These are phyloP conservation scores for Solanum rostratum DNA, from an alignment of 257 asterid species.

Conservation along the genomic window DNA sequence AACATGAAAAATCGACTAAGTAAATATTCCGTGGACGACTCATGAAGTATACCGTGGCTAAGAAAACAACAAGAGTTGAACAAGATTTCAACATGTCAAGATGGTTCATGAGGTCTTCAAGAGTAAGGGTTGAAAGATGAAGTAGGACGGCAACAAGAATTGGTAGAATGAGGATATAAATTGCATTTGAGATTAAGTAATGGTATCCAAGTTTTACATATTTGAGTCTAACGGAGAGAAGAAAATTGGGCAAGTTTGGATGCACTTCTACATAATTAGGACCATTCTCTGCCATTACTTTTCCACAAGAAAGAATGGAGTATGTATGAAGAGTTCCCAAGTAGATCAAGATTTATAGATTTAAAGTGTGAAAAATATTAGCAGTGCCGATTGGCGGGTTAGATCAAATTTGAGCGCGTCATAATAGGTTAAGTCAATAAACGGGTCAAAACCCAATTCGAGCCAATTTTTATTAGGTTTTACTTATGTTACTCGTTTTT, in stretches of 20 bases:
- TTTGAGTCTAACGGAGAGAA: slow-evolving; percentile 18
- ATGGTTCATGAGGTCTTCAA: slow-evolving; percentile 14
- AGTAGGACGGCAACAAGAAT: slow-evolving; percentile 14
- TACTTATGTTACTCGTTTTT: no score
- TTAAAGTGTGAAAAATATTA: background rate
- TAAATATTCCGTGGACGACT: slow-evolving; percentile 27
- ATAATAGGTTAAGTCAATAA: no score
- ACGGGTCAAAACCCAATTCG: no score
- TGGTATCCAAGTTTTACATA: slow-evolving; percentile 29
- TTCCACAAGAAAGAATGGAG: background rate
- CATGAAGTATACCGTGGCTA: slow-evolving; percentile 15
- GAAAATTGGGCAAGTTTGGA: background rate
- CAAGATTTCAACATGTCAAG: slow-evolving; percentile 12
- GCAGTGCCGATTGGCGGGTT: no score
- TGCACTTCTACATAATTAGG: background rate
- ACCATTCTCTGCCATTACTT: background rate
- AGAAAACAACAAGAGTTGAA: slow-evolving; percentile 15
- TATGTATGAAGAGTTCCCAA: background rate
- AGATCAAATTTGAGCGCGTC: no score
- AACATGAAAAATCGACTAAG: slow-evolving; percentile 29
- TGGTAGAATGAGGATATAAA: slow-evolving; percentile 16
- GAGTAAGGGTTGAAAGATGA: slow-evolving; percentile 12
- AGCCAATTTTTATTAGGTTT: no score
- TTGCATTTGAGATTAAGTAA: slow-evolving; percentile 23
- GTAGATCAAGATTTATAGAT: background rate